Conservation (phyloP, 495 filamentous ascomycete genomes). For the Cryomyces minteri region DNA sequence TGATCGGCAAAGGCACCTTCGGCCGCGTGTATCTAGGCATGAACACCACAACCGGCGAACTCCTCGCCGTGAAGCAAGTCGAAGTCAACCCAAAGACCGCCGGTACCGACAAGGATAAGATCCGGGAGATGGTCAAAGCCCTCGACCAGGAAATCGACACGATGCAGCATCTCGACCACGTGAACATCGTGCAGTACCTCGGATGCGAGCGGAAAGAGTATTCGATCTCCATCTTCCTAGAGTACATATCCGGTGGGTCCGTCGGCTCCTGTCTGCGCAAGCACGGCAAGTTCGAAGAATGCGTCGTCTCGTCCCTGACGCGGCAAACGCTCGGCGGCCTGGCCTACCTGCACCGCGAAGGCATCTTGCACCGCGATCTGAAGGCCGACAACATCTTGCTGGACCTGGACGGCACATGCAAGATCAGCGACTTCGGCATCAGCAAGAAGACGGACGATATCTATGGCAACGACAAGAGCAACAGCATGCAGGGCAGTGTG, state of each 20-base stretch:
- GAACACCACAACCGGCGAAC: constrained; percentile 94
- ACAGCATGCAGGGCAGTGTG: constrained; percentile 95
- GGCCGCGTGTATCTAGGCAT: constrained; percentile 95
- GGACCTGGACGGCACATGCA: constrained; percentile 92
- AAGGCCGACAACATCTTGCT: constrained; percentile 98
- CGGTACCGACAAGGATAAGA: constrained; percentile 41
- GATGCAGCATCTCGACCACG: constrained; percentile 96
- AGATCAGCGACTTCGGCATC: constrained; percentile 98
- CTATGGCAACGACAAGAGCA: constrained; percentile 93
- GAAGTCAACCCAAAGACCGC: constrained; percentile 84
- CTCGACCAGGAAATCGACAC: constrained; percentile 98
- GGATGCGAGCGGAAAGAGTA: constrained; percentile 92
- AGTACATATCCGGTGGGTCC: constrained; percentile 96
- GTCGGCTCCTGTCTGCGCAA: constrained; percentile 91
- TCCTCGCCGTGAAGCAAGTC: constrained; percentile 96
- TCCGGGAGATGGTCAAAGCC: constrained; percentile 69
- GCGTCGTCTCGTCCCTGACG: constrained; percentile 75
- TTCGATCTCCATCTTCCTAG: constrained; percentile 93
- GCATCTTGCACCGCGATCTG: constrained; percentile 88
- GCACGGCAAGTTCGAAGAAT: constrained; percentile 92
- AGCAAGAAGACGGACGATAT: constrained; percentile 97
- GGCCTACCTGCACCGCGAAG: constrained; percentile 83
- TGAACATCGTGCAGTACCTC: constrained; percentile 97
- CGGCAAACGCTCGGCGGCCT: constrained; percentile 79
- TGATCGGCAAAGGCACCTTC: constrained; percentile 97